These are phyloP conservation scores for Colletotrichum filicis DNA, from an alignment of 2,329 filamentous ascomycete genomes.

Conservation along the genomic window DNA sequence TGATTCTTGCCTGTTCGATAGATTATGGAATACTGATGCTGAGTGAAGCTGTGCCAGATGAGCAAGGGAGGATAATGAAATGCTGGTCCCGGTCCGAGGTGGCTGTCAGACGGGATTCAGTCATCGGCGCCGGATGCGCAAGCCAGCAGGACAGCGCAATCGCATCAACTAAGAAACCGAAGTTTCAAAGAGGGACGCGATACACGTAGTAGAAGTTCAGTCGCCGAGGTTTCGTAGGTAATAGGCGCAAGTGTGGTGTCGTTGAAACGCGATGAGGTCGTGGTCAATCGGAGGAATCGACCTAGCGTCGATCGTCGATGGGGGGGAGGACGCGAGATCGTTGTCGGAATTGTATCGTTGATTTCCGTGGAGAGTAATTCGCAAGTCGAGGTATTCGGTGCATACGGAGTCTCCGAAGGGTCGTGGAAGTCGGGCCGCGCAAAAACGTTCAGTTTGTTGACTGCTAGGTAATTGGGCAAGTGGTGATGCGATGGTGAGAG, in stretches of 20 bases:
- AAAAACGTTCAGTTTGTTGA: background rate
- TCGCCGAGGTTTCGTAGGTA: background rate
- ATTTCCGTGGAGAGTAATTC: background rate
- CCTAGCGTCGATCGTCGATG: conserved; percentile 20
- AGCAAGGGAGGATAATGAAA: conserved; percentile 8
- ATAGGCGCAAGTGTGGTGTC: conserved; percentile 14
- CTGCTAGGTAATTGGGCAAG: background rate
- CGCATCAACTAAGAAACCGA: conserved; percentile 22
- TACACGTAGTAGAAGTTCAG: background rate
- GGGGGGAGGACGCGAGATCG: background rate
- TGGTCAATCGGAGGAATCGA: conserved; percentile 4
- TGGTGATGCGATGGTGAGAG: conserved; percentile 27
- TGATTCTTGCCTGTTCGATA: background rate
- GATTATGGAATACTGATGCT: background rate
- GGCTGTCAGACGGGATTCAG: conserved; percentile 20
- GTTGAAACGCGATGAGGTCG: conserved; percentile 20
- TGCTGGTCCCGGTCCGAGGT: conserved; percentile 24
- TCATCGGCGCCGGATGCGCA: conserved; percentile 37
- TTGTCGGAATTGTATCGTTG: background rate
- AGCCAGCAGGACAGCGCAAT: conserved; percentile 21
- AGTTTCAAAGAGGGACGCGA: background rate
- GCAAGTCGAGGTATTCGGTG: background rate
- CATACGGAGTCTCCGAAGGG: background rate
- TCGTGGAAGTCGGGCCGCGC: background rate
- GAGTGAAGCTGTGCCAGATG: background rate